A percentile compares a stretch with the other conserved stretches of the same genome.
phyloP scores from a whole-genome alignment of 2,329 filamentous ascomycete species.

The Penicillium sp. region DNA sequence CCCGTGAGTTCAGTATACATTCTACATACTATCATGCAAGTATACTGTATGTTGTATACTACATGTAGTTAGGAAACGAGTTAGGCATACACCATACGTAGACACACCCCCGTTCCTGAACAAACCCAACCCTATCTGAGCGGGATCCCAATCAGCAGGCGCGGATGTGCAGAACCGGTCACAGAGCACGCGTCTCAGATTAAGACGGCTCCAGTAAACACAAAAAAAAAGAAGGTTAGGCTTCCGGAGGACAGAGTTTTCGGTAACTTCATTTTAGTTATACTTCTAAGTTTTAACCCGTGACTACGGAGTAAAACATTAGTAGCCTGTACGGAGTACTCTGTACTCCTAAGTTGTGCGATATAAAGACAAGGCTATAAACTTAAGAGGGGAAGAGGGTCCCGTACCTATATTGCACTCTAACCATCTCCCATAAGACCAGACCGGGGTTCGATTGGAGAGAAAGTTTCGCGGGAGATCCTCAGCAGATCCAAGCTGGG shows the following conservation, averaged over 20 bases:
- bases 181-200: constrained; percentile 4
- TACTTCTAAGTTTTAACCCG: neutral
- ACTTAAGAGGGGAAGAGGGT: constrained; percentile 25
- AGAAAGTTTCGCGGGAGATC: constrained; percentile 40
- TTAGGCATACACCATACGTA: too few species aligned
- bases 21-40: neutral
- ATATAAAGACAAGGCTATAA: too few species aligned
- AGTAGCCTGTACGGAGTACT: too few species aligned
- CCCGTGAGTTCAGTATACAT: neutral
- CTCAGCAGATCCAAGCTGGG: constrained; percentile 36
- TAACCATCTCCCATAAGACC: neutral
- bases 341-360: too few species aligned
- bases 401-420: constrained; percentile 18
- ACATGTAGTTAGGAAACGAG: too few species aligned
- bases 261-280: constrained; percentile 19
- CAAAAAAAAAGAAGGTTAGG: constrained; percentile 18
- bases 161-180: constrained; percentile 15
- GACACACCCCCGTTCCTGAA: too few species aligned
- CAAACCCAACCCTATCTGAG: neutral
- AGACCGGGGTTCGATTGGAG: constrained; percentile 24
- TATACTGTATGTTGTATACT: neutral
- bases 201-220: neutral
- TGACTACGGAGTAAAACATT: too few species aligned
- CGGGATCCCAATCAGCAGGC: constrained; percentile 14
- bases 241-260: constrained; percentile 23